phyloP scores from a whole-genome alignment of 768 basidiomycete species.

The Kwoniella pini region DNA sequence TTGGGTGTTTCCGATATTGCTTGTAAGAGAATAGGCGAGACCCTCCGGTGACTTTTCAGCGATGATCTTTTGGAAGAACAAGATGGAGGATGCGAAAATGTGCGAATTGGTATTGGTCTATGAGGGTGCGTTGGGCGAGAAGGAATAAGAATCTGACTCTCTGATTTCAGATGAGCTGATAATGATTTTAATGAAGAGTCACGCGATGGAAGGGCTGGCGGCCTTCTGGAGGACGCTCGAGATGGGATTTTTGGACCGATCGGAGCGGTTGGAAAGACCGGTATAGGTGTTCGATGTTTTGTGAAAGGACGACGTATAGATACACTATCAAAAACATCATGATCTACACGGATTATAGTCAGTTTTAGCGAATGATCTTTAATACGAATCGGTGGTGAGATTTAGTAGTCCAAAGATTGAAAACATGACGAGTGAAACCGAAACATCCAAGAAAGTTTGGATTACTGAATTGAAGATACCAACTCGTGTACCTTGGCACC shows the following conservation, averaged over 20 bases:
- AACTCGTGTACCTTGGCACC: not conserved
- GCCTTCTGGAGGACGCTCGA: not conserved
- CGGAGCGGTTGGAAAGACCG: not conserved
- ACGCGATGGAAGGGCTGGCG: not conserved
- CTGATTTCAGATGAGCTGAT: not conserved
- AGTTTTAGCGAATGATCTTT: not conserved
- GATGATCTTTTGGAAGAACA: not conserved
- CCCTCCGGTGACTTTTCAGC: constrained; percentile 3
- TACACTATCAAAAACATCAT: constrained; percentile 3
- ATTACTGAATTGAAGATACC: not conserved
- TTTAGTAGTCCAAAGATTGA: not conserved
- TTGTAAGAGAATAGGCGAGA: constrained; percentile 10
- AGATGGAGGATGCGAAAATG: constrained; percentile 9
- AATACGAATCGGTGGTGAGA: not conserved
- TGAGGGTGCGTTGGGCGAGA: not conserved
- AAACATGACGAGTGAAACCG: not conserved
- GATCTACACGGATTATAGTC: not conserved
- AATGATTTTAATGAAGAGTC: constrained; percentile 6
- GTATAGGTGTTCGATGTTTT: not conserved
- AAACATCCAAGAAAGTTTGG: not conserved
- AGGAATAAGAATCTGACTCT: not conserved
- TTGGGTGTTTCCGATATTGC: constrained; percentile 16
- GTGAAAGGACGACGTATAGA: constrained; percentile 9
- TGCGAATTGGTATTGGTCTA: constrained; percentile 8
- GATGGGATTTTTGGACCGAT: not conserved